Evolutionary conservation across 805 yeast genomes (phyloP).

Genomic region (Wickerhamomyces hampshirensis): DNA sequence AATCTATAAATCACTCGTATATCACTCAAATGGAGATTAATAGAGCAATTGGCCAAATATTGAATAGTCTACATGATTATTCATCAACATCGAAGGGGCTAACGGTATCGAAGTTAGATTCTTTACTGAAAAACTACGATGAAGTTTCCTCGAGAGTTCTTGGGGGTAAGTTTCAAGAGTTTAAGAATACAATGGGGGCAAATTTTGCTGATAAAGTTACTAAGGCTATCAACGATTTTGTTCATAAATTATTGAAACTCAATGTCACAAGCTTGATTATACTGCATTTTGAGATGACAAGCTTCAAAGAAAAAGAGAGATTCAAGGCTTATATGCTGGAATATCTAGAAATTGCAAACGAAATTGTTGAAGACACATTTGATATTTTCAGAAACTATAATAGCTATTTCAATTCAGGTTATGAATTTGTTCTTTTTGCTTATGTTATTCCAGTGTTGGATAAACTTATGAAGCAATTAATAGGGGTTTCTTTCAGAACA

Average conservation of each 20-base stretch:
- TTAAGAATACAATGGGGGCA: conserved; percentile 8
- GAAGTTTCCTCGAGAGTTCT: conserved; percentile 2
- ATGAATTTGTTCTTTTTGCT: conserved; percentile 16
- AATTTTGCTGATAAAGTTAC: conserved; percentile 11
- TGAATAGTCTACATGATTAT: conserved; percentile 9
- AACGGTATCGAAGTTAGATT: conserved; percentile 2
- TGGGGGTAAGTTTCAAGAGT: conserved; percentile 8
- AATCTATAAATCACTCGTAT: conserved; percentile 1
- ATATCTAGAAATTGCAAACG: conserved; percentile 2
- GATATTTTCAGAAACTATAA: conserved; percentile 19
- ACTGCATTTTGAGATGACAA: conserved; percentile 17
- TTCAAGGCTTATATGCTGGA: conserved; percentile 3
- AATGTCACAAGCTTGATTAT: conserved; percentile 11
- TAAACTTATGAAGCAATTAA: conserved; percentile 6
- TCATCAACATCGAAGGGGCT: conserved; percentile 3
- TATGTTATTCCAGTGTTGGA: conserved; percentile 13
- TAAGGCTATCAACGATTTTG: conserved; percentile 8
- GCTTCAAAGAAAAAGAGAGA: conserved; percentile 7
- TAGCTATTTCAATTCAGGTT: conserved; percentile 17
- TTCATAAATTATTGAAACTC: conserved; percentile 11
- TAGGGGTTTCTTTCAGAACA: conserved; percentile 9
- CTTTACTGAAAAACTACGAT: conserved; percentile 9
- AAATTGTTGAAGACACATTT: conserved; percentile 11
- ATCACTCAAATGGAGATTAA: conserved; percentile 1
- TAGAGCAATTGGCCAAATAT: conserved; percentile 2